phyloP scores from a whole-genome alignment of 1,139 yeast species.

The Taiozyma onychis region DNA sequence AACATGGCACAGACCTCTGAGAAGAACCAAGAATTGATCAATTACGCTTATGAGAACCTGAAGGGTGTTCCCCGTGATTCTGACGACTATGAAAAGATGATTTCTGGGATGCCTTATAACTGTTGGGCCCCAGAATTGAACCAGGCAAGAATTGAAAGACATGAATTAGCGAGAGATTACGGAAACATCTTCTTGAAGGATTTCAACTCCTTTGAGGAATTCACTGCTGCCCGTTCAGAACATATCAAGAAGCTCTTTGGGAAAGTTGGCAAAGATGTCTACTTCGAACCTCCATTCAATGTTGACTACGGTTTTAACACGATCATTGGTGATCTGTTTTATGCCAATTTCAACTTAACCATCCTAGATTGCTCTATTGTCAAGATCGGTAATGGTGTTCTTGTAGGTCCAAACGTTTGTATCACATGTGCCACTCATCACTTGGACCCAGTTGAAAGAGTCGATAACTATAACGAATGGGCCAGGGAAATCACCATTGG shows the following conservation, averaged over 20 bases:
- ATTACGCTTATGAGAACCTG: slow-evolving; percentile 18
- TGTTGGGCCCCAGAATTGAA: slow-evolving; percentile 29
- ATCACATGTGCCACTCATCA: slow-evolving; percentile 64
- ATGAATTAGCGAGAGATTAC: slow-evolving; percentile 36
- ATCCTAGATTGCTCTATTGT: slow-evolving; percentile 58
- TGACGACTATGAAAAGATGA: slow-evolving; percentile 41
- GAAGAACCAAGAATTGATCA: slow-evolving; percentile 18
- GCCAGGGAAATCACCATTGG: slow-evolving; percentile 55
- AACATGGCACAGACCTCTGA: slow-evolving; percentile 18
- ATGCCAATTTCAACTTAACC: slow-evolving; percentile 50
- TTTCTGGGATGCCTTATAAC: slow-evolving; percentile 31
- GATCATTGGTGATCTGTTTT: slow-evolving; percentile 43
- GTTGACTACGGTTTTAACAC: slow-evolving; percentile 58
- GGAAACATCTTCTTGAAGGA: slow-evolving; percentile 36
- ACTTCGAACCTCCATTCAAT: slow-evolving; percentile 47
- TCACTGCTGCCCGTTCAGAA: slow-evolving; percentile 32
- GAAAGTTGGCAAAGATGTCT: slow-evolving; percentile 29
- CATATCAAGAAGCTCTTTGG: slow-evolving; percentile 42
- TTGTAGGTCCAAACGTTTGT: slow-evolving; percentile 60
- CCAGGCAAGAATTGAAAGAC: slow-evolving; percentile 26
- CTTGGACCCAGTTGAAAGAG: slow-evolving; percentile 41
- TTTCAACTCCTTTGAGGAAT: slow-evolving; percentile 28
- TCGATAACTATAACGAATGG: slow-evolving; percentile 37
- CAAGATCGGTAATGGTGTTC: slow-evolving; percentile 52
- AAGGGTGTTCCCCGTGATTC: slow-evolving; percentile 34